Percentiles rank a stretch among this genome's conserved stretches.
These are phyloP conservation scores for Heterobasidion irregulare DNA, from an alignment of 1,284 basidiomycete species.

Conservation along the genomic window DNA sequence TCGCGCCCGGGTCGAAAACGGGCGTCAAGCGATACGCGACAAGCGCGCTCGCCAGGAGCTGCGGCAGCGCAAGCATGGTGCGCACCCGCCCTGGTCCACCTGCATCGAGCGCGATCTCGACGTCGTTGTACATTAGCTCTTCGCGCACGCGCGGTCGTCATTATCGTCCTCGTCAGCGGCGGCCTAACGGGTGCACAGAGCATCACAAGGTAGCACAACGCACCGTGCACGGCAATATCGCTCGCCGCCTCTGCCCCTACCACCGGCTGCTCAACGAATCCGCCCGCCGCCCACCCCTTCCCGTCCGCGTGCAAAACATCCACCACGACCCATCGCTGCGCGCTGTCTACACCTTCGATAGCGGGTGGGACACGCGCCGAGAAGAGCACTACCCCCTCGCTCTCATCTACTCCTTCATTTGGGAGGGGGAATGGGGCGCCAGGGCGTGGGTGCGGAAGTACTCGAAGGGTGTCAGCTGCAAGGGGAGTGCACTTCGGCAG, in stretches of 20 bases:
- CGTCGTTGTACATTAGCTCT: not conserved
- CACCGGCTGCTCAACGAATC: constrained; percentile 24
- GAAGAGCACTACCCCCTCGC: constrained; percentile 60
- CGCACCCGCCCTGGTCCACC: not conserved
- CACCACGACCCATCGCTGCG: constrained; percentile 39
- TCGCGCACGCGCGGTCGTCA: not conserved
- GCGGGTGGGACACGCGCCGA: constrained; percentile 34
- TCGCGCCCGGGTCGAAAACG: constrained; percentile 1
- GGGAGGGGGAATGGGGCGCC: constrained; percentile 53
- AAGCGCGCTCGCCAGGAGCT: constrained; percentile 47
- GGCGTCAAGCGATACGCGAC: constrained; percentile 51
- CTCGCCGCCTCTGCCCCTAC: constrained; percentile 17
- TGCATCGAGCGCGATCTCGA: constrained; percentile 3
- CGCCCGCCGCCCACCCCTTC: constrained; percentile 57
- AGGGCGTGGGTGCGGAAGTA: constrained; percentile 46
- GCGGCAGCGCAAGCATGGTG: constrained; percentile 19
- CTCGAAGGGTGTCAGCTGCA: constrained; percentile 1
- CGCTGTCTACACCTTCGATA: constrained; percentile 10
- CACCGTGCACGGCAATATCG: constrained; percentile 5
- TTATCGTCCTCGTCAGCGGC: too few species aligned
- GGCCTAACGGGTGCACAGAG: not conserved
- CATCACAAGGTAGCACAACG: not conserved
- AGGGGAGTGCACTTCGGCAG: constrained; percentile 3
- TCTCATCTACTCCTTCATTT: constrained; percentile 61
- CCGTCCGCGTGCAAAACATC: constrained; percentile 40